Evolutionary conservation across 1,284 basidiomycete species (phyloP).

Genomic region (Ganoderma lingzhi): DNA sequence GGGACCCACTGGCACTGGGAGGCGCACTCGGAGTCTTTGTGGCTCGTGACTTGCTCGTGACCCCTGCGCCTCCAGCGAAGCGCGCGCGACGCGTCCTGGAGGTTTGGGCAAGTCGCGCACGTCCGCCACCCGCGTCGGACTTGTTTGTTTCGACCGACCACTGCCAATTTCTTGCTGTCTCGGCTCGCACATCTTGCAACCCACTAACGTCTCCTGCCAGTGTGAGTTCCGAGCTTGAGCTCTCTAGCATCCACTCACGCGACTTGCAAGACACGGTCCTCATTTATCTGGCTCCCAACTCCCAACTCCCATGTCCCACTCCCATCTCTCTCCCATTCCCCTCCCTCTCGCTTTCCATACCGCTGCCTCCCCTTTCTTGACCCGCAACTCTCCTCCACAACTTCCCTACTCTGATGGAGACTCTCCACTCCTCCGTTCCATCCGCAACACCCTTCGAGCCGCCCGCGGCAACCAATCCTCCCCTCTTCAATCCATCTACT

Average conservation of each 20-base stretch:
- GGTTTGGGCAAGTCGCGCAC: too few species aligned
- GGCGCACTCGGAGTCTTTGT: background rate
- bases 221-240: background rate
- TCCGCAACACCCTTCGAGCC: constrained; percentile 37
- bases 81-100: background rate
- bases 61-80: background rate
- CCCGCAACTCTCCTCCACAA: constrained; percentile 5
- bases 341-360: constrained; percentile 19
- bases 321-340: constrained; percentile 10
- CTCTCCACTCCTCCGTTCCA: constrained; percentile 36
- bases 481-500: constrained; percentile 26
- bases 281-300: background rate
- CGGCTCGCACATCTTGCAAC: too few species aligned
- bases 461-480: constrained; percentile 28
- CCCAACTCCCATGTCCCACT: constrained; percentile 14
- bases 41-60: background rate
- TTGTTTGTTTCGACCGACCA: too few species aligned
- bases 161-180: too few species aligned
- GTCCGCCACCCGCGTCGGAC: too few species aligned
- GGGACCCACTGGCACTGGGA: background rate
- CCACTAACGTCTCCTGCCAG: background rate
- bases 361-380: constrained; percentile 18
- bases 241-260: background rate
- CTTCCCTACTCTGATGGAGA: constrained; percentile 14
- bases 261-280: background rate